These are phyloP conservation scores for Puccinia novopanici DNA, from an alignment of 1,284 basidiomycete species.

Conservation along the genomic window DNA sequence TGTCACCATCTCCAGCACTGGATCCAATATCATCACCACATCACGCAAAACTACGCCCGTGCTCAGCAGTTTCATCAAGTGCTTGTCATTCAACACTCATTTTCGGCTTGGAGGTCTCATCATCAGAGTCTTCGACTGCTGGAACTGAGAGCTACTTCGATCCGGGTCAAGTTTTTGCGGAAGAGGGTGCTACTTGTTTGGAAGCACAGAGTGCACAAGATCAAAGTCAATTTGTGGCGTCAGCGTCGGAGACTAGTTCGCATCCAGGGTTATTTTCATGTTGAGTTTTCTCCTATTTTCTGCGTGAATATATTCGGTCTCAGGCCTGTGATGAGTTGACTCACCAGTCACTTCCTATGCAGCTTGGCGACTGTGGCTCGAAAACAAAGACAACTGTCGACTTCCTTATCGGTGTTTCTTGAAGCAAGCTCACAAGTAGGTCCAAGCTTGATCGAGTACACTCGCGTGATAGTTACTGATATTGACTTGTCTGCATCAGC, in stretches of 20 bases:
- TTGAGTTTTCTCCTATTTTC: conserved; percentile 8
- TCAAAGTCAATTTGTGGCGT: conserved; percentile 7
- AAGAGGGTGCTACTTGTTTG: conserved; percentile 10
- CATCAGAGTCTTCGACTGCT: neutral
- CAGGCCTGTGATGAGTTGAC: neutral
- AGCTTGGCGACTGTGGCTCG: conserved; percentile 16
- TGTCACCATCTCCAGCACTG: neutral
- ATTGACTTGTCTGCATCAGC: neutral
- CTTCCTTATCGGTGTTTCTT: neutral
- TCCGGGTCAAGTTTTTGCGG: conserved; percentile 13
- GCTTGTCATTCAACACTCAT: neutral
- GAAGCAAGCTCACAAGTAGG: neutral
- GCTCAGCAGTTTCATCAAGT: neutral
- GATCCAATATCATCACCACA: neutral
- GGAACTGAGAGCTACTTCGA: conserved; percentile 5
- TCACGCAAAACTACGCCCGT: neutral
- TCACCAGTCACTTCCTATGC: neutral
- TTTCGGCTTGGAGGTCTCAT: conserved; percentile 6
- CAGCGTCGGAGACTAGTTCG: neutral
- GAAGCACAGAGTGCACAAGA: conserved; percentile 27
- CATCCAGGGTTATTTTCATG: neutral
- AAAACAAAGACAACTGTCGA: neutral
- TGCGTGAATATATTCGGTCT: neutral
- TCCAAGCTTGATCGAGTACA: neutral
- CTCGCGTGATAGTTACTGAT: neutral